These are phyloP conservation scores for Panellus pusillus DNA, from an alignment of 768 basidiomycete species.

Conservation along the genomic window DNA sequence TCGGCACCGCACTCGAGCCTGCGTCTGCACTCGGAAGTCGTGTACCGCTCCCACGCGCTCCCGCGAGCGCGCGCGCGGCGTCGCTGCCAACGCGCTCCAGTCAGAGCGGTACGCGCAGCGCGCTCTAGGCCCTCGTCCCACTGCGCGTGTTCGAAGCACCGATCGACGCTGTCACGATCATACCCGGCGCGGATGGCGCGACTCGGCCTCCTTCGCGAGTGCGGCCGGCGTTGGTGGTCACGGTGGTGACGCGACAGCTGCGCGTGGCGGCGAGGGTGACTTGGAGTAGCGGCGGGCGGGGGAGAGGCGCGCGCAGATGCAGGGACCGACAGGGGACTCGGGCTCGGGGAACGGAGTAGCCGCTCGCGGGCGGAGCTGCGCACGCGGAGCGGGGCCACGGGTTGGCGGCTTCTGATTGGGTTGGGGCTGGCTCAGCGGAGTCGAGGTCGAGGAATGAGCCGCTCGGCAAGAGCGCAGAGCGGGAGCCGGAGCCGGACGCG, in stretches of 20 bases:
- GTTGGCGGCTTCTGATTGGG: constrained; percentile 5
- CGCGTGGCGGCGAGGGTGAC: background rate
- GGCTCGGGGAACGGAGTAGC: background rate
- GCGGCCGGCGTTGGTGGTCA: constrained; percentile 10
- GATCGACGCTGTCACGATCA: constrained; percentile 16
- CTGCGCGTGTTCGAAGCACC: constrained; percentile 17
- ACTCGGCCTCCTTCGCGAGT: too few species aligned
- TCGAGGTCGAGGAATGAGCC: too few species aligned
- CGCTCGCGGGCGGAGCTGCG: background rate
- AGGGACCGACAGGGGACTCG: too few species aligned
- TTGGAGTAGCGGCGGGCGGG: too few species aligned
- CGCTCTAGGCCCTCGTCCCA: constrained; percentile 16
- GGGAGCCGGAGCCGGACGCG: constrained; percentile 4
- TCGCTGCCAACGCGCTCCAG: too few species aligned
- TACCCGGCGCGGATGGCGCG: constrained; percentile 18
- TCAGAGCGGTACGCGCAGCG: constrained; percentile 15
- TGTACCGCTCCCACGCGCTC: too few species aligned
- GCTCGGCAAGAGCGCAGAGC: too few species aligned
- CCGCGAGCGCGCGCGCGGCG: too few species aligned
- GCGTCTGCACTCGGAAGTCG: too few species aligned
- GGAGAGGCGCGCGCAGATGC: too few species aligned
- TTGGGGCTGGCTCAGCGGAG: too few species aligned
- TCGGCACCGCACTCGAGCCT: too few species aligned
- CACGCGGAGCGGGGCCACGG: background rate
- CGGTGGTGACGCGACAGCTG: background rate